A percentile compares a stretch with the other conserved stretches of the same genome.
phyloP scores from a whole-genome alignment of 2,329 filamentous ascomycete genomes.

The Magnaporthales sp. region DNA sequence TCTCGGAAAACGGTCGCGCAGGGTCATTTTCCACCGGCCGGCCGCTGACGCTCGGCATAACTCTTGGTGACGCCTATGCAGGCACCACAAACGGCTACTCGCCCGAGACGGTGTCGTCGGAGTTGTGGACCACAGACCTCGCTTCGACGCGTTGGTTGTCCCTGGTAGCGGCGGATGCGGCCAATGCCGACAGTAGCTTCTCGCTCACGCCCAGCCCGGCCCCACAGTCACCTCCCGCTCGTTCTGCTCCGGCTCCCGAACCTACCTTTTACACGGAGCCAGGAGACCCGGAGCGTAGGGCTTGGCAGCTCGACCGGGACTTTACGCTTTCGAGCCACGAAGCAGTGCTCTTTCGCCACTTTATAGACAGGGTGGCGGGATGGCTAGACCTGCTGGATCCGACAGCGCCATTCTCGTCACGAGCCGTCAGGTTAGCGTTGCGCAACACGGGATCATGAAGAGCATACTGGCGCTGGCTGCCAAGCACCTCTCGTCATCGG shows the following conservation, averaged over 20 bases:
- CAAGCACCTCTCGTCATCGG: not conserved
- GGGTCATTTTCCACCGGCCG: not conserved
- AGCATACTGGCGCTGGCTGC: conserved; percentile 11
- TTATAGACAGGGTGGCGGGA: conserved; percentile 15
- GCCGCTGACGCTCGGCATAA: not conserved
- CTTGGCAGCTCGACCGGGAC: conserved; percentile 16
- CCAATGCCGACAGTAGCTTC: conserved; percentile 22
- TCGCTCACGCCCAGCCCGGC: conserved; percentile 8
- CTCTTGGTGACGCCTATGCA: not conserved
- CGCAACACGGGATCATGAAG: conserved; percentile 11
- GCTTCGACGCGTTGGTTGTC: conserved; percentile 22
- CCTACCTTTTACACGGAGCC: conserved; percentile 9
- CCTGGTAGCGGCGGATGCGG: conserved; percentile 20
- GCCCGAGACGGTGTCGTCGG: not conserved
- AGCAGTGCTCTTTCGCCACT: conserved; percentile 19
- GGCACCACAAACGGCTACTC: not conserved
- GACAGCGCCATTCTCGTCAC: conserved; percentile 89
- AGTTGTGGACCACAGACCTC: conserved; percentile 14
- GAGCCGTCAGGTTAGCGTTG: conserved; percentile 29
- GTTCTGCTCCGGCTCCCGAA: conserved; percentile 12
- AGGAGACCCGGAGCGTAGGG: not conserved
- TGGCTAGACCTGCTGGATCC: conserved; percentile 55
- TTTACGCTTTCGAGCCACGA: conserved; percentile 17
- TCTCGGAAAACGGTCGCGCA: not conserved
- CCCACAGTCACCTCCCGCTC: conserved; percentile 8